Conservation (phyloP, 1,139 yeast species). For the Suhomyces coccinellae region DNA sequence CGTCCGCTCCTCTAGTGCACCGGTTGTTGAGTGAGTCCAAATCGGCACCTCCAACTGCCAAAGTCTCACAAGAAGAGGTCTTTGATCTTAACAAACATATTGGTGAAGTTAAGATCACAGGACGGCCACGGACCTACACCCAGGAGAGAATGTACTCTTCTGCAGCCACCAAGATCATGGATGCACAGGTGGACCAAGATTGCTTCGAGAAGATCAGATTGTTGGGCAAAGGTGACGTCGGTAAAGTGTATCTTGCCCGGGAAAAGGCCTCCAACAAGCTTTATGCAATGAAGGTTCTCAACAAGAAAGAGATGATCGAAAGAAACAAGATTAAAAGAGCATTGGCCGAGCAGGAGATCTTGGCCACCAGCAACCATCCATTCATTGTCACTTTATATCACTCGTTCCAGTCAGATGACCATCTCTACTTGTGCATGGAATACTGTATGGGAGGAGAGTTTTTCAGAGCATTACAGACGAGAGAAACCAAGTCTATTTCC, state of each 20-base stretch:
- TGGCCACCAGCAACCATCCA: constrained; percentile 95
- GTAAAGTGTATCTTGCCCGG: constrained; percentile 88
- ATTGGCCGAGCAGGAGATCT: constrained; percentile 92
- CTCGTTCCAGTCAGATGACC: constrained; percentile 92
- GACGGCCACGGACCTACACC: constrained; percentile 52
- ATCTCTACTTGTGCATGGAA: constrained; percentile 95
- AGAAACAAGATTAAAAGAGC: constrained; percentile 94
- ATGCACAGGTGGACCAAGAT: constrained; percentile 80
- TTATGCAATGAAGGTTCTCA: constrained; percentile 90
- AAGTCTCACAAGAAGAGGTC: constrained; percentile 18
- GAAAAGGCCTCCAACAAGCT: constrained; percentile 74
- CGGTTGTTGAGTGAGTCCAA: constrained; percentile 32
- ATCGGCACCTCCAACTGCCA: constrained; percentile 7
- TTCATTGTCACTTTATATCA: constrained; percentile 95
- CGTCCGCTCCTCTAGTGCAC: constrained; percentile 73
- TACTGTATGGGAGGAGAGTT: constrained; percentile 99
- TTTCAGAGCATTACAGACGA: constrained; percentile 91
- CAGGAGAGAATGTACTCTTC: constrained; percentile 69
- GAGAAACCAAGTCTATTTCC: constrained; percentile 79
- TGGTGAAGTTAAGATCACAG: constrained; percentile 49
- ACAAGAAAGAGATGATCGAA: constrained; percentile 91
- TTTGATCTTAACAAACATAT: constrained; percentile 53
- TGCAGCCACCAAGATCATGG: constrained; percentile 68
- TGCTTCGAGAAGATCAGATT: constrained; percentile 87
- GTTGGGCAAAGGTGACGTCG: constrained; percentile 96